Percentiles rank a stretch among this genome's conserved stretches.
Evolutionary conservation across 495 filamentous ascomycete genomes (phyloP).

Genomic region (Neurospora sp.): DNA sequence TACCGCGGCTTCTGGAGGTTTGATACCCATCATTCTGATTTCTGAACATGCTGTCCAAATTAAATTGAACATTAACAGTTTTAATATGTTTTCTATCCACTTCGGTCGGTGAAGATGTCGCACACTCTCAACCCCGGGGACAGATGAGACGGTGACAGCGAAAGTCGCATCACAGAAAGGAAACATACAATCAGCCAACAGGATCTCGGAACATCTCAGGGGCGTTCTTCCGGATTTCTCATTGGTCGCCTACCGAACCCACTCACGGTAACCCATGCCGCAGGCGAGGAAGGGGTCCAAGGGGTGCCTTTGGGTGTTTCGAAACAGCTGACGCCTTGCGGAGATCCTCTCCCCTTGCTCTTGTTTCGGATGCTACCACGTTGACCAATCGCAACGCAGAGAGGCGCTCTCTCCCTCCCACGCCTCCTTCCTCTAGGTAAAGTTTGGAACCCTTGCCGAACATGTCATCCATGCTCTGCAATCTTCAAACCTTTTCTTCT

Average conservation of each 20-base stretch:
- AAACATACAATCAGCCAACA: conserved; percentile 11
- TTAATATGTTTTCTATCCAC: neutral
- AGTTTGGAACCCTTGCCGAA: neutral
- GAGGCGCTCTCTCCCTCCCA: neutral
- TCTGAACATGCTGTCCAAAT: neutral
- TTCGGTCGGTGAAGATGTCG: neutral
- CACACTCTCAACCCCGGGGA: neutral
- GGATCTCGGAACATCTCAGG: neutral
- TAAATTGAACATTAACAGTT: neutral
- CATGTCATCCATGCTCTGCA: neutral
- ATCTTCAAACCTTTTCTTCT: neutral
- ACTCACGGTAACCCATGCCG: conserved; percentile 3
- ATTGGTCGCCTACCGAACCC: conserved; percentile 14
- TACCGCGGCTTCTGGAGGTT: neutral
- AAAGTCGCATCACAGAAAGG: neutral
- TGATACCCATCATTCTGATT: neutral
- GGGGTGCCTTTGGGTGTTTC: conserved; percentile 14
- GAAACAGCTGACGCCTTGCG: conserved; percentile 13
- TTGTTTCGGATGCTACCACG: neutral
- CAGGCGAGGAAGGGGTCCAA: neutral
- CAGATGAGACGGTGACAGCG: neutral
- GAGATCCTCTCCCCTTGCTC: neutral
- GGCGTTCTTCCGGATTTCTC: neutral
- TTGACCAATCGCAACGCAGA: neutral
- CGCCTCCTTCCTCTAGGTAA: neutral